Evolutionary conservation across 805 yeast species (phyloP).

Genomic region (Aciculoconidium aculeatum): DNA sequence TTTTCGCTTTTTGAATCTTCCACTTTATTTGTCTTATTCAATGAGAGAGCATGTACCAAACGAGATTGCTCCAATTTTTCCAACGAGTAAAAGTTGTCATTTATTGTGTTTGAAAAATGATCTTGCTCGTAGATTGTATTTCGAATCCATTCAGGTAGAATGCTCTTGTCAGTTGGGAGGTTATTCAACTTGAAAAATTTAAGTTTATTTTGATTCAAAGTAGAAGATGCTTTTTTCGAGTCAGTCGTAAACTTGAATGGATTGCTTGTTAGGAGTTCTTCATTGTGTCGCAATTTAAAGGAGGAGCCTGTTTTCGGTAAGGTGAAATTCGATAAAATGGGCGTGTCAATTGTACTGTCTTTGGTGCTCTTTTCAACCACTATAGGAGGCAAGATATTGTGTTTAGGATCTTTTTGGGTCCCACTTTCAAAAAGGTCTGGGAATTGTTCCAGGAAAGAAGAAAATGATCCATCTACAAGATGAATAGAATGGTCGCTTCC

Average conservation of each 20-base stretch:
- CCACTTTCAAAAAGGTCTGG: conserved; percentile 19
- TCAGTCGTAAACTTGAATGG: conserved; percentile 11
- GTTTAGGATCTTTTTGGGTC: conserved; percentile 3
- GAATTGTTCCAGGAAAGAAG: conserved; percentile 21
- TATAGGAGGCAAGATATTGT: conserved; percentile 9
- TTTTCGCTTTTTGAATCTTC: conserved; percentile 9
- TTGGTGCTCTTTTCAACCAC: conserved; percentile 10
- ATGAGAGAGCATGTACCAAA: conserved; percentile 36
- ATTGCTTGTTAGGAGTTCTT: conserved; percentile 32
- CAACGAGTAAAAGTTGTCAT: conserved; percentile 48
- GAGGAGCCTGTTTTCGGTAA: conserved; percentile 35
- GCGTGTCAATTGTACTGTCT: conserved; percentile 16
- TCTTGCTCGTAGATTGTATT: conserved; percentile 6
- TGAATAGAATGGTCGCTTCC: conserved; percentile 27
- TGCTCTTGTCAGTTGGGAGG: conserved; percentile 28
- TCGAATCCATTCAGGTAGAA: conserved; percentile 35
- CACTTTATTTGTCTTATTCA: conserved; percentile 4
- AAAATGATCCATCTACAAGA: conserved; percentile 39
- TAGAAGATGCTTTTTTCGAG: conserved; percentile 4
- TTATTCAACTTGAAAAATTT: conserved; percentile 18
- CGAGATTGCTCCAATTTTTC: conserved; percentile 69
- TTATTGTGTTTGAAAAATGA: conserved; percentile 13
- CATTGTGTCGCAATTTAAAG: conserved; percentile 46
- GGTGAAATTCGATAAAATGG: conserved; percentile 46
- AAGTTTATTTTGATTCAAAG: conserved; percentile 9